Evolutionary conservation across 2,329 filamentous ascomycete genomes (phyloP).

Genomic region (Verticillium isaacii): DNA sequence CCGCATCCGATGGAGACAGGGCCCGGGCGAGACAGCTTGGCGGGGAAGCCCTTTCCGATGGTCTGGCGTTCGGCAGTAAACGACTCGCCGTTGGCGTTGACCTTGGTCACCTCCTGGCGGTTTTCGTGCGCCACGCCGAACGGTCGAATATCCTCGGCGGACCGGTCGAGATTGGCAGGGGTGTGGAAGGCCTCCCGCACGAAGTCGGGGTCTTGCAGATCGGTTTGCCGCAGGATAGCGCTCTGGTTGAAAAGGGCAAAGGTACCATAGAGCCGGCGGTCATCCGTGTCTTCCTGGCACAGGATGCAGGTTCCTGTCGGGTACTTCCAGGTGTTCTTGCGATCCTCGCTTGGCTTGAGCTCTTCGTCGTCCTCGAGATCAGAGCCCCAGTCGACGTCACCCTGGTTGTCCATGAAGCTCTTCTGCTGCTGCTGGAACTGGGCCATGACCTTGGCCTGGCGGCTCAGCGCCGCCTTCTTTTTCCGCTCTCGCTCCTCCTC

Average conservation of each 20-base stretch:
- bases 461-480: conserved; percentile 84
- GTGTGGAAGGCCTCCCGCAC: conserved; percentile 77
- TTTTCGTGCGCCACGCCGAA: conserved; percentile 92
- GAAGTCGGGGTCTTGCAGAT: conserved; percentile 75
- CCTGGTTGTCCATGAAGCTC: conserved; percentile 86
- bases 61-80: conserved; percentile 73
- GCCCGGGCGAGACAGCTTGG: conserved; percentile 60
- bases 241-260: conserved; percentile 89
- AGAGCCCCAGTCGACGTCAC: conserved; percentile 77
- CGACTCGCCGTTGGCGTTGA: conserved; percentile 66
- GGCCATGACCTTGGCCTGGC: conserved; percentile 93
- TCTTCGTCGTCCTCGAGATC: conserved; percentile 75
- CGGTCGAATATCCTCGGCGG: conserved; percentile 76
- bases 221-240: conserved; percentile 79
- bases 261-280: conserved; percentile 83
- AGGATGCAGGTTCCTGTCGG: conserved; percentile 90
- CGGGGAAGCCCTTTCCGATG: conserved; percentile 84
- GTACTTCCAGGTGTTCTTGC: conserved; percentile 80
- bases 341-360: conserved; percentile 60
- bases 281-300: conserved; percentile 93
- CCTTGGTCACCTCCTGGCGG: conserved; percentile 68
- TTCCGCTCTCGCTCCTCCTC: conserved; percentile 76
- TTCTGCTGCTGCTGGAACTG: conserved; percentile 98
- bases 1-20: conserved; percentile 89
- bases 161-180: conserved; percentile 77